These are phyloP conservation scores for Fraxinus velutina DNA, from an alignment of 305 asterid species.

Conservation along the genomic window DNA sequence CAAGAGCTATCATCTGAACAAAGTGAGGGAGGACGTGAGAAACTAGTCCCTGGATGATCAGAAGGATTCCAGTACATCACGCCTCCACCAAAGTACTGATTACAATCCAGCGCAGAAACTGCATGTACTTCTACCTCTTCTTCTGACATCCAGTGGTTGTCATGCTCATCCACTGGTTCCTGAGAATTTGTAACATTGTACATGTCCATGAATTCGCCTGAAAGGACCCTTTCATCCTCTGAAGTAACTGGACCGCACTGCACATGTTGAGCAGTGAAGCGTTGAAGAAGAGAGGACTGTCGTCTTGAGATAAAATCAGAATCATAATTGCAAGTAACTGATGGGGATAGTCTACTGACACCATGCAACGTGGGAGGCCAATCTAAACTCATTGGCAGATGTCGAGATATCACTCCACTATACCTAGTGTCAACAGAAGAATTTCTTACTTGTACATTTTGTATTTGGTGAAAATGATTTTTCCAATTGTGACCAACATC, in stretches of 20 bases:
- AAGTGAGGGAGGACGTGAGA: constrained; percentile 98
- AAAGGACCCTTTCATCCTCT: constrained; percentile 77
- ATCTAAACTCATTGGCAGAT: constrained; percentile 78
- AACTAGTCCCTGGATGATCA: constrained; percentile 78
- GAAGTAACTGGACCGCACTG: constrained; percentile 54
- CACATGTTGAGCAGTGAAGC: constrained; percentile 48
- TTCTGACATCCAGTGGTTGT: constrained; percentile 88
- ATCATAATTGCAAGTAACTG: constrained; percentile 78
- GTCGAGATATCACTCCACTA: constrained; percentile 61
- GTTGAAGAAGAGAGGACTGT: constrained; percentile 66
- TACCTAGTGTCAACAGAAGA: constrained; percentile 64
- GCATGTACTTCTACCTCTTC: constrained; percentile 87
- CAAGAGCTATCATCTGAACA: constrained; percentile 99
- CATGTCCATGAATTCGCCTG: constrained; percentile 61
- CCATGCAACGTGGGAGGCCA: constrained; percentile 85
- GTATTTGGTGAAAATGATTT: constrained; percentile 71
- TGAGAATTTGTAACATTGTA: constrained; percentile 58
- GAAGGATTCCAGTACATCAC: constrained; percentile 98
- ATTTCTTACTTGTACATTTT: constrained; percentile 67
- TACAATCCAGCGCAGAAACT: constrained; percentile 76
- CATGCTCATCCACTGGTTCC: constrained; percentile 78
- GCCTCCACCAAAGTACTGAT: constrained; percentile 93
- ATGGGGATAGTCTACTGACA: constrained; percentile 58
- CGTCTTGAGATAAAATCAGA: constrained; percentile 84
- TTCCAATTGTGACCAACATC: constrained; percentile 94